Evolutionary conservation across 257 asterid species (phyloP), one percentile per base, ranked within the genome.

Genomic region (Craterostigma plantagineum): DNA sequence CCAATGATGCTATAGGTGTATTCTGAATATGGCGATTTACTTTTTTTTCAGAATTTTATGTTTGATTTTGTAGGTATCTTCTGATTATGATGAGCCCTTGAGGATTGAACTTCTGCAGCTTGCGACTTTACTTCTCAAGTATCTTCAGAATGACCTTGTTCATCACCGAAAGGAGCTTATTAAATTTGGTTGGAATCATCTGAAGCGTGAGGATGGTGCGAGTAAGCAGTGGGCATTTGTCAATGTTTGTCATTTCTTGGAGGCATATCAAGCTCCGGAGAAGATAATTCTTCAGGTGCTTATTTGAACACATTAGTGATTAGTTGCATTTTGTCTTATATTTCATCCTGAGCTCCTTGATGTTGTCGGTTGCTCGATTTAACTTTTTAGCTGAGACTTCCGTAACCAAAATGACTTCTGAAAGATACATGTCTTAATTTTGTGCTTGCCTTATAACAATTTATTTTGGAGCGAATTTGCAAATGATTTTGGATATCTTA

Each of bases 221-320:
- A 90, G 99, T 63, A 90, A 90, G 68, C 99, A 90, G 76, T 90
- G 99, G 99, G 99, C 99, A 35, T 90, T 90, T 75, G 99, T 90
- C 54, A 90, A 90, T 61, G 99, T 90, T 38, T 90, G 99, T 65
- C 99, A 90, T 77, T 90, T 90, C 58, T 59, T 90, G 70, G 99
- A 90, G 75, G 99, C 99, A 6, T 90, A 90, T 68, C 99, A 90
- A 65, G 99, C 99, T 38, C 99, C 99, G 33, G 99, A 90, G 70
- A 90, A 90, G 68, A 90, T 90, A 55, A 90, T 90, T 56, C 65
- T 90, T 49, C 99, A 90, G 99, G 99, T 90, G 54, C 58, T 52
- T 62, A 34, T 36, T 36, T 36, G 4, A 9, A 12, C 40, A 36
- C 11, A n/a, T n/a, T n/a, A n/a, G n/a, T n/a, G n/a, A n/a, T n/a